Conservation (phyloP, 306 rosid genomes). For the Trichosanthes truncata region DNA sequence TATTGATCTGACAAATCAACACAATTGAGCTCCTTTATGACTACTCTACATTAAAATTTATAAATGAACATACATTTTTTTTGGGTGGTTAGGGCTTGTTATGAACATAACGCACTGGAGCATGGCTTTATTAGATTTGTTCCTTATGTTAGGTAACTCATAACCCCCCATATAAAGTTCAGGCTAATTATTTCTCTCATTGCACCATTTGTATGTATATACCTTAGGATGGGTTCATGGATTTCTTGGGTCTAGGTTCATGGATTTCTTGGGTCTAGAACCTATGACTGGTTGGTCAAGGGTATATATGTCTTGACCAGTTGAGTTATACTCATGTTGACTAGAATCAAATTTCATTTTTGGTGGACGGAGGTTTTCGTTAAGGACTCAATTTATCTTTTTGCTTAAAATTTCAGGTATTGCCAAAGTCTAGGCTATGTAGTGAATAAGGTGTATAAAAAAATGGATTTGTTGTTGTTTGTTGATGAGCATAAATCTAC, state of each 20-base stretch:
- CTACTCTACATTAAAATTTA: not conserved
- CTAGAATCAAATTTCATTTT: not conserved
- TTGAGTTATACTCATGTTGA: too few species aligned
- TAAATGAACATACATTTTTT: not conserved
- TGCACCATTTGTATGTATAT: not conserved
- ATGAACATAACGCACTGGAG: not conserved
- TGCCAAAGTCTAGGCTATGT: constrained; percentile 51
- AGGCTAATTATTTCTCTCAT: not conserved
- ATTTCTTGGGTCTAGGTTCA: too few species aligned
- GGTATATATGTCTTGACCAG: too few species aligned
- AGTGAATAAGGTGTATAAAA: constrained; percentile 51
- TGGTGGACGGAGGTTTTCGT: not conserved
- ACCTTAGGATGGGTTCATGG: too few species aligned
- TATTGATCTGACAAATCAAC: not conserved
- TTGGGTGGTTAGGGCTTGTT: not conserved
- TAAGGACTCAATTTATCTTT: not conserved
- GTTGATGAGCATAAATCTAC: constrained; percentile 48
- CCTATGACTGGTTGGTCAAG: too few species aligned
- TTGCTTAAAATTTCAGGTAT: constrained; percentile 53
- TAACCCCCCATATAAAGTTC: not conserved
- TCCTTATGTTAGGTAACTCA: not conserved
- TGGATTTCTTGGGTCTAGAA: too few species aligned
- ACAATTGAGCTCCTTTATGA: not conserved
- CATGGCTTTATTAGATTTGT: not conserved
- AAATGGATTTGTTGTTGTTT: constrained; percentile 70